Base-by-base conservation (phyloP, 139 green algal species). In the Marvania coccoides region DNA sequence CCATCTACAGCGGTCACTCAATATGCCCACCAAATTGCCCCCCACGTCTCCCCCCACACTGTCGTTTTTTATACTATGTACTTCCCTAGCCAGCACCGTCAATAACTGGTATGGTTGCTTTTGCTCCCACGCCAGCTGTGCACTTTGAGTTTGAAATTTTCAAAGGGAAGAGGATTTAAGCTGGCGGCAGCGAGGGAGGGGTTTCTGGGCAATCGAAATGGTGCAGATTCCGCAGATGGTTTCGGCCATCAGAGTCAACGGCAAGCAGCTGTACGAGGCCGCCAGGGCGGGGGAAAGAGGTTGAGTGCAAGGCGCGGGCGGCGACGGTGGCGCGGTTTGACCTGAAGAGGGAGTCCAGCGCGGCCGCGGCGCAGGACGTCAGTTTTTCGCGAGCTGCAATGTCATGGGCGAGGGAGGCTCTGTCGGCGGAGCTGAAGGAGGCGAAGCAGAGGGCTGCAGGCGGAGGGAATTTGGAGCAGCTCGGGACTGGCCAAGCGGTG, bases 151-250 rank as follows among this genome's bases (percentile, higher is more conserved):
- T n/a, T n/a, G n/a, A n/a, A n/a, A n/a, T n/a, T n/a, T n/a, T n/a
- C n/a, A n/a, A n/a, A n/a, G n/a, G n/a, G n/a, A n/a, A n/a, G n/a
- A n/a, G n/a, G n/a, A n/a, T n/a, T n/a, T n/a, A n/a, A 78, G 34
- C 37, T 92, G 36, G 9, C 56, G 31, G 35, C 38, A 23, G 78
- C 72, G 1, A 58, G 69, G 12, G 47, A 56, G 15, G 47, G 30
- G 12, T 74, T 89, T 23, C 38, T 83, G 6, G 88, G 88, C 5
- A n/a, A n/a, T n/a, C n/a, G 60, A 85, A 38, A 78, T 88, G 26
- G 26, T 73, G 62, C 88, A 95, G 73, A 61, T 94, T 45, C 93
- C 93, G 5, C 93, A 93, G 51, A 98, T 98, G 89, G 96, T 83
- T 77, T 91, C 78, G 1, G 93, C 93, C 1, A 77, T 98, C 53